Evolutionary conservation across 2,329 filamentous ascomycete genomes (phyloP).

Genomic region (Trichoderma citrinoviride): DNA sequence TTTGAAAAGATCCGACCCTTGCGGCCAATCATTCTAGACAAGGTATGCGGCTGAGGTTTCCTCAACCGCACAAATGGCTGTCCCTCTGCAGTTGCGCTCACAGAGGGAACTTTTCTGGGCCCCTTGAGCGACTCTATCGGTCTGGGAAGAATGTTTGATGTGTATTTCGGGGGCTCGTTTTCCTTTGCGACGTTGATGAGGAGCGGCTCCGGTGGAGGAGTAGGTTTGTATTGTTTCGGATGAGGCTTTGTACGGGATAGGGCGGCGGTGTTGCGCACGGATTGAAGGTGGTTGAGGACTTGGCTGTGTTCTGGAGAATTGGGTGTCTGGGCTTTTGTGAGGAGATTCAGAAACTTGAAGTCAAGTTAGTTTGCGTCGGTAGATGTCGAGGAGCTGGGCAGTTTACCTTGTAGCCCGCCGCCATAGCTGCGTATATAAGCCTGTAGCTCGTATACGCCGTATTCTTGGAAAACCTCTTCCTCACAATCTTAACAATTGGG

Average conservation of each 20-base stretch:
- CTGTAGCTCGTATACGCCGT: slow-evolving; percentile 55
- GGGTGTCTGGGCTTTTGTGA: slow-evolving; percentile 39
- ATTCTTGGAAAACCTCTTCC: slow-evolving; percentile 62
- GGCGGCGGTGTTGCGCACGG: slow-evolving; percentile 32
- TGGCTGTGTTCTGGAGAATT: slow-evolving; percentile 41
- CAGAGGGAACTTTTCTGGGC: slow-evolving; percentile 50
- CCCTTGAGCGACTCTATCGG: slow-evolving; percentile 46
- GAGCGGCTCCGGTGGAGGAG: slow-evolving; percentile 32
- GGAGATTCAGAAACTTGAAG: slow-evolving; percentile 40
- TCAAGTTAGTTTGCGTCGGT: neutral
- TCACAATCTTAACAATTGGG: slow-evolving; percentile 57
- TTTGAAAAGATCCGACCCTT: slow-evolving; percentile 46
- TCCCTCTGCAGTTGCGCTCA: slow-evolving; percentile 52
- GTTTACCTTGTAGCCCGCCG: slow-evolving; percentile 63
- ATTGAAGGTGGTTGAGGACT: slow-evolving; percentile 36
- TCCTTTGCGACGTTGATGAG: slow-evolving; percentile 36
- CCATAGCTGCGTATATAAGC: slow-evolving; percentile 60
- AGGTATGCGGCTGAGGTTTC: slow-evolving; percentile 61
- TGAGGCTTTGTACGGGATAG: slow-evolving; percentile 25
- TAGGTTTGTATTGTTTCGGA: slow-evolving; percentile 23
- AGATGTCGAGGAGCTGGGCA: neutral
- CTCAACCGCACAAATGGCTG: slow-evolving; percentile 64
- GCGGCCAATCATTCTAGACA: slow-evolving; percentile 57
- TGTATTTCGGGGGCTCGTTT: slow-evolving; percentile 46
- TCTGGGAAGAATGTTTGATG: slow-evolving; percentile 45